Base-by-base conservation (phyloP, 2,329 filamentous ascomycete genomes). In the Talaromyces piceae region DNA sequence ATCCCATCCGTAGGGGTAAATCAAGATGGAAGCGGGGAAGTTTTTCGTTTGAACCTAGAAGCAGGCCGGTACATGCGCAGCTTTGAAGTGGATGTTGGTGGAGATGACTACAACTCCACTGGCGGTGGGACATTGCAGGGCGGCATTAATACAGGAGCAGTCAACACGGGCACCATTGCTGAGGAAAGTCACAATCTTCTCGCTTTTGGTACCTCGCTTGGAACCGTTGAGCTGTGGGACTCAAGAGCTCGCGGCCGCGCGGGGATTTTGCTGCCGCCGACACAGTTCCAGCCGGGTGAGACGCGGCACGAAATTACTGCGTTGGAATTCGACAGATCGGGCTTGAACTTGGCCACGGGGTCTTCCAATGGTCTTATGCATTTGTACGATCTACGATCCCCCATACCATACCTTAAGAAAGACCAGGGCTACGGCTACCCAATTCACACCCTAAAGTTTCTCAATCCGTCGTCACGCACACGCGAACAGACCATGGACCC, bases 191-290 rank as follows among this genome's bases (percentile, higher is more conserved):
- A 98, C 67, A 93, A 93, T 51, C 76, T 98, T 4, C 78, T 91
- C 28, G 91, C 91, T 0, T 98, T 98, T 61, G 93, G 94, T 48
- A 98, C 93, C 1, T 91, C 89, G 2, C 75, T 93, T 51, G 91
- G 93, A n/a, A 95, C 91, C 1, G 88, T 97, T 23, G 93, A 98
- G 66, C 91, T 97, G 63, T 98, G 91, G 88, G 93, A 98, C 65
- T 81, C 91, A 1, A 81, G 93, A 54, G 90, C 87, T 26, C 86
- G 89, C 64, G 86, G 85, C 50, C 79, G 89, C 52, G 86, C 91
- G 9, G 91, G 88, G 13, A 78, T 91, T 16, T 74, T 98, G 2
- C 78, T 84, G 11, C 79, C 75, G 1, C 78, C 77, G 3, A 56
- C 67, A 5, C 68, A 73, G 26, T 55, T 59, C 28, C 69, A 70